A percentile compares a stretch with the other conserved stretches of the same genome.
Conservation (phyloP, 2,329 filamentous ascomycete species). For the Penicillium crustosum region DNA sequence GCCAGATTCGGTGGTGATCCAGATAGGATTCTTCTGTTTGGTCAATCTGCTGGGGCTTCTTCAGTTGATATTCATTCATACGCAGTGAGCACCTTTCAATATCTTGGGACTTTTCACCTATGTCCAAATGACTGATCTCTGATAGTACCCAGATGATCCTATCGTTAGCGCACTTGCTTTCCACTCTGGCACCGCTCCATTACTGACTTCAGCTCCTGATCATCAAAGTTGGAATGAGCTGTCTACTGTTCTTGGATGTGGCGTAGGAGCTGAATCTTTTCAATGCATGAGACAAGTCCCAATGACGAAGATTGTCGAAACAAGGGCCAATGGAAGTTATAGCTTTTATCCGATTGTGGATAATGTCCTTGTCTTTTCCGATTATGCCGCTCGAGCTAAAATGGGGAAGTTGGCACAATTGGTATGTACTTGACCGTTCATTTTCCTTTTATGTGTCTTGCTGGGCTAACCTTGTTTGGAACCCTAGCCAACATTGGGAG, state of each 20-base stretch:
- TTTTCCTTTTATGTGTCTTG: no score
- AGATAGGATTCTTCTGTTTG: conserved; percentile 50
- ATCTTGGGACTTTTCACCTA: neutral
- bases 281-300: conserved; percentile 8
- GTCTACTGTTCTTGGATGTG: conserved; percentile 9
- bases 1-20: conserved; percentile 53
- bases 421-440: neutral
- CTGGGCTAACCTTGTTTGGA: neutral
- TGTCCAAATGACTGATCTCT: neutral
- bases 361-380: conserved; percentile 8
- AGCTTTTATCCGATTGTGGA: conserved; percentile 9
- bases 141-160: conserved; percentile 6
- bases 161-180: conserved; percentile 10
- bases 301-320: conserved; percentile 2
- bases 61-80: conserved; percentile 15
- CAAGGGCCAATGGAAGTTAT: neutral
- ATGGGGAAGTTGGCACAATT: conserved; percentile 6
- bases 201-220: neutral
- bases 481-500: conserved; percentile 8
- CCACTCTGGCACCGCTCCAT: conserved; percentile 12
- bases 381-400: conserved; percentile 5
- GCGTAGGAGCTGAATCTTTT: neutral
- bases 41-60: conserved; percentile 51
- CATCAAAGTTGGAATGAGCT: conserved; percentile 10
- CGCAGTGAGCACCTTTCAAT: conserved; percentile 2